Evolutionary conservation across 2,329 filamentous ascomycete species (phyloP).

Genomic region (Dactylellina sp.): DNA sequence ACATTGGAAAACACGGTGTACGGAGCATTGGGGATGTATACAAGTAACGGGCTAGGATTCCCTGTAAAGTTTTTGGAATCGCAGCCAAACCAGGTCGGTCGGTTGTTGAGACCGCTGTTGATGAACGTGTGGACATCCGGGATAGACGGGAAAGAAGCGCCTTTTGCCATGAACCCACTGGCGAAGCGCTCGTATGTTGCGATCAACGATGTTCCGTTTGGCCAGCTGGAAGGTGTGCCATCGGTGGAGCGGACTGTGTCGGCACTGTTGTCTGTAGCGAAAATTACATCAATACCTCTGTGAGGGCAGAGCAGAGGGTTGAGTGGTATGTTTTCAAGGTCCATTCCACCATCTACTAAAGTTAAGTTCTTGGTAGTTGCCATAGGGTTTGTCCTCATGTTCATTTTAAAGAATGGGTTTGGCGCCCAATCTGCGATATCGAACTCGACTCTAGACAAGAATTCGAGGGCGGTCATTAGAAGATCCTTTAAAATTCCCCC

Average conservation of each 20-base stretch:
- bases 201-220: conserved; percentile 79
- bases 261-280: conserved; percentile 81
- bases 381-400: conserved; percentile 71
- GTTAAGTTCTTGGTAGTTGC: conserved; percentile 70
- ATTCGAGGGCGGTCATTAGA: conserved; percentile 68
- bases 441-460: conserved; percentile 71
- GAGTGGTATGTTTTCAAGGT: conserved; percentile 81
- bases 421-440: conserved; percentile 80
- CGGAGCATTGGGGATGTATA: conserved; percentile 89
- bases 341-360: conserved; percentile 82
- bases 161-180: conserved; percentile 69
- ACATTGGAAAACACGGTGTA: conserved; percentile 82
- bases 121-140: conserved; percentile 82
- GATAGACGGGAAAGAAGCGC: conserved; percentile 77
- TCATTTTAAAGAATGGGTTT: conserved; percentile 79
- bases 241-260: conserved; percentile 69
- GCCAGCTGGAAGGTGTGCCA: conserved; percentile 71
- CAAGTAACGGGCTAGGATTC: conserved; percentile 72
- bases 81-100: conserved; percentile 85
- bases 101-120: conserved; percentile 78
- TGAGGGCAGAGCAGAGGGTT: conserved; percentile 79
- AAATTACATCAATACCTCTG: conserved; percentile 82
- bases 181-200: conserved; percentile 77
- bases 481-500: conserved; percentile 66
- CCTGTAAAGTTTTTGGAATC: conserved; percentile 73